Conservation (phyloP, 352 stramenopile genomes). For the Pythium utonaiense region DNA sequence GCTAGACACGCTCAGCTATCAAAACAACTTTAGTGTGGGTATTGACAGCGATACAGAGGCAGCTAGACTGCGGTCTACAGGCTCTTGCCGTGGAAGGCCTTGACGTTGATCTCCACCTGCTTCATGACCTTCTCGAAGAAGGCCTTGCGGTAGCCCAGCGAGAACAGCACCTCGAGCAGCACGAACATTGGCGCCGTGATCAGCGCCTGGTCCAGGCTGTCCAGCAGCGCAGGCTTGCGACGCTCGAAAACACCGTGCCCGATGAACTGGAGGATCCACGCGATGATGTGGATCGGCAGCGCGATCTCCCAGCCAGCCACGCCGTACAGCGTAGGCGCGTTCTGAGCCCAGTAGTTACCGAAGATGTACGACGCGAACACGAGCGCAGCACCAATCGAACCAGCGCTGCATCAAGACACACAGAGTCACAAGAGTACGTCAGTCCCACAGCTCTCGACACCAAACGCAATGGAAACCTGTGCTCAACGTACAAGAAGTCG, state of each 20-base stretch:
- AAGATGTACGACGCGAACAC: slow-evolving; percentile 34
- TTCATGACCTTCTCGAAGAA: slow-evolving; percentile 35
- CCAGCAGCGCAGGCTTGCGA: slow-evolving; percentile 48
- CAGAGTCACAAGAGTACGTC: neutral
- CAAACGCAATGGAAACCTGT: slow-evolving; percentile 1
- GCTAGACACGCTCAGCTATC: too few relatives aligned
- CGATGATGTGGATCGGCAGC: slow-evolving; percentile 30
- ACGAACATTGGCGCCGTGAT: slow-evolving; percentile 64
- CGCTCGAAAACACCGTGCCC: slow-evolving; percentile 58
- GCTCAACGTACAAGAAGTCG: slow-evolving; percentile 27
- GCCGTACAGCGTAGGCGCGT: slow-evolving; percentile 17
- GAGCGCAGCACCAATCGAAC: slow-evolving; percentile 28
- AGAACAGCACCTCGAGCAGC: slow-evolving; percentile 46
- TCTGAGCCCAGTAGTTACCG: slow-evolving; percentile 29
- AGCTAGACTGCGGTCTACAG: slow-evolving; percentile 4
- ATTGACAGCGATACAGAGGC: neutral
- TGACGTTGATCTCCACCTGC: slow-evolving; percentile 43
- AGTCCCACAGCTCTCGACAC: neutral
- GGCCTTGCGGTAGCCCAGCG: slow-evolving; percentile 38
- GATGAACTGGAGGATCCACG: slow-evolving; percentile 60
- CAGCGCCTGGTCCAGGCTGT: slow-evolving; percentile 53
- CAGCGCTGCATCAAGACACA: slow-evolving; percentile 16
- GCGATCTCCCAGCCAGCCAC: slow-evolving; percentile 36
- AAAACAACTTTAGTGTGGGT: neutral
- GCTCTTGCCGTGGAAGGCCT: slow-evolving; percentile 32